These are phyloP conservation scores for Pseudophaeomoniella oleicola DNA, from an alignment of 2,329 filamentous ascomycete genomes.

Conservation along the genomic window DNA sequence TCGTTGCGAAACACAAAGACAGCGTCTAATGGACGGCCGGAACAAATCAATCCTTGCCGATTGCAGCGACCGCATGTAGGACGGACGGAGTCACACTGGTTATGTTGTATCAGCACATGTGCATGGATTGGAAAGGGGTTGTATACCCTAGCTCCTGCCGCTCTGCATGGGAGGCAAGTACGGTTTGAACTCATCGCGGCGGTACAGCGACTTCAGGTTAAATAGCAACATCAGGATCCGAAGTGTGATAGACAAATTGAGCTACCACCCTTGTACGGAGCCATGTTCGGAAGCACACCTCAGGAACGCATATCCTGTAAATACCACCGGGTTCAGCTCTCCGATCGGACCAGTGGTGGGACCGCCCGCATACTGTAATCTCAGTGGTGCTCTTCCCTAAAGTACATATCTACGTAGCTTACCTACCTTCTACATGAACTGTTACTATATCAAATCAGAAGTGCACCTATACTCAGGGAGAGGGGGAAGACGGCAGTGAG, in stretches of 20 bases:
- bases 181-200: conserved; percentile 3
- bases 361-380: not conserved
- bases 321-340: too few species aligned
- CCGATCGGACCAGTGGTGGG: not conserved
- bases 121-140: not conserved
- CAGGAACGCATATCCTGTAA: too few species aligned
- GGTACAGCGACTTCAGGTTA: not conserved
- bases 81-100: conserved; percentile 3
- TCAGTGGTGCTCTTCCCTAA: too few species aligned
- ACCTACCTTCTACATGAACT: too few species aligned
- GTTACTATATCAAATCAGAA: too few species aligned
- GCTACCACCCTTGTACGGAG: not conserved
- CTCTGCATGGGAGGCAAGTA: conserved; percentile 5
- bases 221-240: not conserved
- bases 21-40: conserved; percentile 2
- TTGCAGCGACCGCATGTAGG: conserved; percentile 4
- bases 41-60: conserved; percentile 2
- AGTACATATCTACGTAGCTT: too few species aligned
- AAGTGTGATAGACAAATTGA: not conserved
- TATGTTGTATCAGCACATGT: not conserved
- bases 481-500: too few species aligned
- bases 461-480: too few species aligned
- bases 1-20: conserved; percentile 5
- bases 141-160: conserved; percentile 4
- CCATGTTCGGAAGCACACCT: not conserved